A percentile compares a stretch with the other conserved stretches of the same genome.
phyloP scores from a whole-genome alignment of 257 asterid genomes.

The Plantago ovata region DNA sequence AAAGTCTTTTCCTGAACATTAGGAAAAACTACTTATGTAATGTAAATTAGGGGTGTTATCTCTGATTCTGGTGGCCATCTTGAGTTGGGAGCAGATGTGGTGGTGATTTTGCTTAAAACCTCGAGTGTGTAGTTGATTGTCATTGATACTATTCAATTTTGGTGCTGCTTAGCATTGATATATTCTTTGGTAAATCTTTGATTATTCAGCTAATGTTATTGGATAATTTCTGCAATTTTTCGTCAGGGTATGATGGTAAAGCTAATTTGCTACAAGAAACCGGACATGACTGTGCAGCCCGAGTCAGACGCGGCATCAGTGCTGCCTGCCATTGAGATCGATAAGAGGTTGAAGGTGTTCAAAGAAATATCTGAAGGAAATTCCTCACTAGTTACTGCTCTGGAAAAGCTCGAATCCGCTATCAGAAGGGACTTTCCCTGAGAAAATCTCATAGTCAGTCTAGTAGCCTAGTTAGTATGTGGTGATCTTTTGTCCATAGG shows the following conservation, averaged over 20 bases:
- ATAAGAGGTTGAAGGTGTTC: constrained; percentile 50
- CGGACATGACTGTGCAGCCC: constrained; percentile 8
- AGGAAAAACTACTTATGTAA: no score
- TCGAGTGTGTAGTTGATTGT: no score
- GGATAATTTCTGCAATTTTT: constrained; percentile 3
- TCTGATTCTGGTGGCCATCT: no score
- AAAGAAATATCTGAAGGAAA: constrained; percentile 58
- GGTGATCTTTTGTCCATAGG: constrained; percentile 15
- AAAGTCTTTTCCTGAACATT: no score
- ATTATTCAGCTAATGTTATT: not conserved
- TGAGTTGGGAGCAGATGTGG: no score
- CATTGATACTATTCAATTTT: no score
- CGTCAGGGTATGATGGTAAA: constrained; percentile 72
- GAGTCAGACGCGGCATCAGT: constrained; percentile 19
- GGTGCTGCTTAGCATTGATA: not conserved
- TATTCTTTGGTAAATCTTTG: not conserved
- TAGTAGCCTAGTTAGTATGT: no score
- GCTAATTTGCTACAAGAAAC: constrained; percentile 43
- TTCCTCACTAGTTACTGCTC: constrained; percentile 32
- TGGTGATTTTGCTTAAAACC: no score
- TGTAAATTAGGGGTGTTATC: no score
- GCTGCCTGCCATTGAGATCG: constrained; percentile 26
- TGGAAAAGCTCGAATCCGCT: constrained; percentile 49
- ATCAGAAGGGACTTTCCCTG: constrained; percentile 17
- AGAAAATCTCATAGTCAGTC: not conserved